A percentile compares a stretch with the other conserved stretches of the same genome.
phyloP scores from a whole-genome alignment of 163 green algal species.

The Scenedesmus sp. region DNA sequence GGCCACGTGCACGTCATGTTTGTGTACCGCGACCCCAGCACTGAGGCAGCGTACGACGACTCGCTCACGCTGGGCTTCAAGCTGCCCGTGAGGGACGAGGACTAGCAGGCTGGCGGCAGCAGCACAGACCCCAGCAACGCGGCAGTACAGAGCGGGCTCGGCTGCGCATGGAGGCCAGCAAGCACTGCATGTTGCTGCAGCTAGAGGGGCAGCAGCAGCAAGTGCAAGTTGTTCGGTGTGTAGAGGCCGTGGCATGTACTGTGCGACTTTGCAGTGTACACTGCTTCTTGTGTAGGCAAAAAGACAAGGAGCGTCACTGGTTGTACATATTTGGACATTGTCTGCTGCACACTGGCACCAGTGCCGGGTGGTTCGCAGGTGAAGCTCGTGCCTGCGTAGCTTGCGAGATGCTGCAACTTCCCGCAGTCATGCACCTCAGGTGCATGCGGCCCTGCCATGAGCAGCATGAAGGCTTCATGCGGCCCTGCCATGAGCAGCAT shows the following conservation, averaged over 20 bases:
- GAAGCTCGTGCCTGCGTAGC: no score
- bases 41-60: conserved; percentile 69
- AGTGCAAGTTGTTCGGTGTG: background rate
- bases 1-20: conserved; percentile 76
- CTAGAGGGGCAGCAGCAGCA: background rate
- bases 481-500: no score
- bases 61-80: conserved; percentile 72
- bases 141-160: background rate
- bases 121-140: background rate
- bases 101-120: conserved; percentile 7
- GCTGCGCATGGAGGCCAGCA: background rate
- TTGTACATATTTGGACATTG: background rate
- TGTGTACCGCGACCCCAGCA: conserved; percentile 73
- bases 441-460: no score
- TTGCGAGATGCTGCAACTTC: no score
- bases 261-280: background rate
- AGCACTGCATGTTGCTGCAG: background rate
- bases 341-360: background rate
- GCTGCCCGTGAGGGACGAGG: conserved; percentile 69
- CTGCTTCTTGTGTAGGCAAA: background rate
- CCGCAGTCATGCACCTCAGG: no score
- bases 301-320: background rate
- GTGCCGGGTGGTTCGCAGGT: no score
- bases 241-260: no score
- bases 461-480: no score